phyloP scores from a whole-genome alignment of 2,329 filamentous ascomycete genomes.

The Penicillium aurantiogriseum region DNA sequence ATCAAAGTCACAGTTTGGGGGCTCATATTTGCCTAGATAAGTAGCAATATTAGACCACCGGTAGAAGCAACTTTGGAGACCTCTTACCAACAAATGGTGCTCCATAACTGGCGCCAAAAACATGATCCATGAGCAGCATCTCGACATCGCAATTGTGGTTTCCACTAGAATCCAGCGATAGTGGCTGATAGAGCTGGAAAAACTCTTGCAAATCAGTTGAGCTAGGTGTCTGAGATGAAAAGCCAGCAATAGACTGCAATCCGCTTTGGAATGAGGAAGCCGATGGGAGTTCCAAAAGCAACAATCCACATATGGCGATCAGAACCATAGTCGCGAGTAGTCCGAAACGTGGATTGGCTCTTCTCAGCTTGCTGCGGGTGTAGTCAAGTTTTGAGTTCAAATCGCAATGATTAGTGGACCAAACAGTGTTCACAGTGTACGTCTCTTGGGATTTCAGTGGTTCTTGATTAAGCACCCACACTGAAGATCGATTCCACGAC shows the following conservation, averaged over 20 bases:
- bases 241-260: neutral
- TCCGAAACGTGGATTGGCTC: neutral
- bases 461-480: neutral
- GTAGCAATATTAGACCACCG: neutral
- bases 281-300: neutral
- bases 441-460: neutral
- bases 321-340: neutral
- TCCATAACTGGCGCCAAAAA: slow-evolving; percentile 72
- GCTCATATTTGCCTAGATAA: slow-evolving; percentile 58
- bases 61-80: neutral
- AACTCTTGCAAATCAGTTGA: slow-evolving; percentile 52
- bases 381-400: too few species aligned
- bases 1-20: slow-evolving; percentile 69
- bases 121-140: slow-evolving; percentile 65
- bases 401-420: neutral
- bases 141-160: slow-evolving; percentile 26
- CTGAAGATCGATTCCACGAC: neutral
- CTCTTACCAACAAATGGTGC: slow-evolving; percentile 66
- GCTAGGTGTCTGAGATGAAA: neutral
- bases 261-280: neutral
- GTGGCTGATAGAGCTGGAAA: slow-evolving; percentile 68
- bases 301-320: neutral
- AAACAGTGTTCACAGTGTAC: neutral
- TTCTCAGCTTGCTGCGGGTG: neutral
- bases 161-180: slow-evolving; percentile 49